These are phyloP conservation scores for Lentinula sp. DNA, from an alignment of 768 basidiomycete species.

Conservation along the genomic window DNA sequence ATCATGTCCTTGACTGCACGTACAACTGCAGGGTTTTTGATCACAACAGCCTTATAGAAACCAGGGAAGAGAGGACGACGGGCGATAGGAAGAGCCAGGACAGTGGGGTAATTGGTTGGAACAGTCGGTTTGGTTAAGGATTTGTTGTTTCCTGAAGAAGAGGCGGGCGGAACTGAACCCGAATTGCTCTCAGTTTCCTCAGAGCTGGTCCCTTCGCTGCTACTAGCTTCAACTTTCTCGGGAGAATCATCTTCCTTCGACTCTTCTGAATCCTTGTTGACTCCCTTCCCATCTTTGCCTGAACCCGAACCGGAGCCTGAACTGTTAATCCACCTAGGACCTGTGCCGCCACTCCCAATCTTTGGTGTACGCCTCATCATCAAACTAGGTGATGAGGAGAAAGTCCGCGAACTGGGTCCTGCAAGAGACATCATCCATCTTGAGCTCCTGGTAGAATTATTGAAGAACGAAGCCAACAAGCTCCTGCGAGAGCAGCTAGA, in stretches of 20 bases:
- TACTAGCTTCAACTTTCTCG: not conserved
- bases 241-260: not conserved
- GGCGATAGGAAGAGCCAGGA: conserved; percentile 92
- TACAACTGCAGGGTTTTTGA: conserved; percentile 86
- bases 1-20: conserved; percentile 95
- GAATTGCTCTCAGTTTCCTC: not conserved
- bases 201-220: not conserved
- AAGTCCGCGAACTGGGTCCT: not conserved
- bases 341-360: conserved; percentile 1
- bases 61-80: conserved; percentile 94
- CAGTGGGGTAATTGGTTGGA: conserved; percentile 88
- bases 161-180: not conserved
- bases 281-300: conserved; percentile 3
- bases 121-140: conserved; percentile 82
- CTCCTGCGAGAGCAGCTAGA: not conserved
- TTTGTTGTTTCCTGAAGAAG: conserved; percentile 30
- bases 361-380: not conserved
- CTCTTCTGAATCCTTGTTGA: not conserved
- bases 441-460: not conserved
- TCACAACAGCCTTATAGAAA: conserved; percentile 96
- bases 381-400: not conserved
- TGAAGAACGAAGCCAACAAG: not conserved
- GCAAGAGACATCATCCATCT: conserved; percentile 7
- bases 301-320: conserved; percentile 3
- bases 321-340: conserved; percentile 5